Conservation (phyloP, 805 yeast species). For the Sporopachydermia lactativora region DNA sequence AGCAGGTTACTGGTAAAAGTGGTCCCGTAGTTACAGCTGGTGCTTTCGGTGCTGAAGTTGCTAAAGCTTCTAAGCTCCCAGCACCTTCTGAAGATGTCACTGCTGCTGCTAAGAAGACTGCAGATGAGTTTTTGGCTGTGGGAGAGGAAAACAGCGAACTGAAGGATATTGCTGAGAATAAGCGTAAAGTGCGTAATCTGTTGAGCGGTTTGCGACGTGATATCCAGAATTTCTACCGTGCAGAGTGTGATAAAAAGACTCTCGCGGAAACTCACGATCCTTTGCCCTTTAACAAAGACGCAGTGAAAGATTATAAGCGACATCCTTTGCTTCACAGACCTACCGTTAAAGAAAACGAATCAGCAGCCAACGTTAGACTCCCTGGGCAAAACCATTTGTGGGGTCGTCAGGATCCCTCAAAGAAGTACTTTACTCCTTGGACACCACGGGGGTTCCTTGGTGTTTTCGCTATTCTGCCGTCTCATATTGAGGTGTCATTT, state of each 20-base stretch:
- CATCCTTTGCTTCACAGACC: constrained; percentile 1
- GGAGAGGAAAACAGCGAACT: not conserved
- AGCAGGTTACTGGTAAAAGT: not conserved
- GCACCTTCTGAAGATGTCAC: not conserved
- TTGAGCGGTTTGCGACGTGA: not conserved
- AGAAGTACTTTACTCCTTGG: constrained; percentile 95
- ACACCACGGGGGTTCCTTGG: constrained; percentile 86
- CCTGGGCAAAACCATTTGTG: constrained; percentile 75
- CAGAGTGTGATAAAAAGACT: constrained; percentile 21
- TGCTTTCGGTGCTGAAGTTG: not conserved
- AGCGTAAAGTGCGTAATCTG: not conserved
- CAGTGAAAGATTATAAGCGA: not conserved
- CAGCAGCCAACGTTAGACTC: constrained; percentile 33
- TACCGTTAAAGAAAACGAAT: constrained; percentile 30
- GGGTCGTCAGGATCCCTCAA: constrained; percentile 66
- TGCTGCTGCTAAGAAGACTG: not conserved
- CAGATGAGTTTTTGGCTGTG: not conserved
- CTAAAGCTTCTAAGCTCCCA: not conserved
- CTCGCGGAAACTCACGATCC: constrained; percentile 7
- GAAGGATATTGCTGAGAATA: not conserved
- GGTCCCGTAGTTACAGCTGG: not conserved
- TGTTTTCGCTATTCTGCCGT: constrained; percentile 84
- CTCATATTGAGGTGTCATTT: constrained; percentile 82
- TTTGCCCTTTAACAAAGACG: not conserved
- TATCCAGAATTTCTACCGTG: constrained; percentile 4